These are phyloP conservation scores for Scheffersomyces illinoinensis DNA, from an alignment of 1,139 yeast species.

Conservation along the genomic window DNA sequence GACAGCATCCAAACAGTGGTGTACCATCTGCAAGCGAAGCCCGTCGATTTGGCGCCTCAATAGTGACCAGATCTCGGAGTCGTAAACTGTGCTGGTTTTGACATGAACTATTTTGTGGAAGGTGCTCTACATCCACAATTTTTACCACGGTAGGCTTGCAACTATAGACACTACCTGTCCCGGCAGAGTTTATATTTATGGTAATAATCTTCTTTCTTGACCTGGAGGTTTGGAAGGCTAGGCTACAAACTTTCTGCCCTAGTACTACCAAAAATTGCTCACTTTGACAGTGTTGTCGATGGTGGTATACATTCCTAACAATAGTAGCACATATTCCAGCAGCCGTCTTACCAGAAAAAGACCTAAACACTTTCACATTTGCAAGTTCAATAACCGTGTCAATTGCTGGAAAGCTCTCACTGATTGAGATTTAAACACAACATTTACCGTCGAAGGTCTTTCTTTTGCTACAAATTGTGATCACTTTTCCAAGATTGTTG, in stretches of 20 bases:
- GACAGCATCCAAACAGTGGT: neutral
- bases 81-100: neutral
- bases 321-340: neutral
- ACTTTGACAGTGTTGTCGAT: neutral
- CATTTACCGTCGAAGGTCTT: neutral
- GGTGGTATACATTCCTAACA: neutral
- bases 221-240: neutral
- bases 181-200: neutral
- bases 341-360: neutral
- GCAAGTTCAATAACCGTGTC: neutral
- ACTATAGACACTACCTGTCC: neutral
- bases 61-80: neutral
- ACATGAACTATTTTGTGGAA: neutral
- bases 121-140: neutral
- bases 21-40: neutral
- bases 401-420: neutral
- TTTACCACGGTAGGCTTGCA: neutral
- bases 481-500: neutral
- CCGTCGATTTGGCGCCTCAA: neutral
- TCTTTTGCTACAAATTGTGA: neutral
- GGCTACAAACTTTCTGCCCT: neutral
- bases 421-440: neutral
- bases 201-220: neutral
- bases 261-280: neutral
- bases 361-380: neutral